Conservation (phyloP, 331 rosid genomes). For the Rosa hybrid region DNA sequence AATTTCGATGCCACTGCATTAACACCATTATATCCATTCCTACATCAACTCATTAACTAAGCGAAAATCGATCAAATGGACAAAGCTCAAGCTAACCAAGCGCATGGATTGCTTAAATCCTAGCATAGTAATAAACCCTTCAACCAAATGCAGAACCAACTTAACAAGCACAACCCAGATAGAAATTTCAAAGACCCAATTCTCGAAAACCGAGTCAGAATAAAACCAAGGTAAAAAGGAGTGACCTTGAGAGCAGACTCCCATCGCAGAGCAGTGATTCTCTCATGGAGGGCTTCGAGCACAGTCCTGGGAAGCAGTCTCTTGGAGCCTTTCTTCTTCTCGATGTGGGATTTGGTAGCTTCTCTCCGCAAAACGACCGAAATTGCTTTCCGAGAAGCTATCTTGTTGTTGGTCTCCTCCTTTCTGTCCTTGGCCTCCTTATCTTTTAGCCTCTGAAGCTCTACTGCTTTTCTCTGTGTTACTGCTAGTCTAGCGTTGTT, state of each 20-base stretch:
- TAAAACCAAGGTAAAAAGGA: too few species aligned
- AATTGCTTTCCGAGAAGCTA: conserved; percentile 83
- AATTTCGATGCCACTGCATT: neutral
- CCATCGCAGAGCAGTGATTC: conserved; percentile 77
- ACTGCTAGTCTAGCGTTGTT: conserved; percentile 19
- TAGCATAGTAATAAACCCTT: neutral
- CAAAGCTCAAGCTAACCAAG: neutral
- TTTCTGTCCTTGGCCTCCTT: conserved; percentile 69
- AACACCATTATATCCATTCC: neutral
- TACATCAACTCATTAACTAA: neutral
- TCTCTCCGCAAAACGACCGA: conserved; percentile 83
- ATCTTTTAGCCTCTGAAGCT: conserved; percentile 45
- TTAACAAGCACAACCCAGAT: neutral
- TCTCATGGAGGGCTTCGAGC: conserved; percentile 84
- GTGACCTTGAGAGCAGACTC: conserved; percentile 92
- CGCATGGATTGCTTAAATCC: neutral
- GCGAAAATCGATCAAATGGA: neutral
- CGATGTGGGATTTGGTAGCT: conserved; percentile 81
- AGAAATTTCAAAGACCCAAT: conserved; percentile 7
- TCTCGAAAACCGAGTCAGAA: neutral
- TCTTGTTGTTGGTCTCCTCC: conserved; percentile 63
- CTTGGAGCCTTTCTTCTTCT: conserved; percentile 79
- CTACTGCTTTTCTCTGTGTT: conserved; percentile 33
- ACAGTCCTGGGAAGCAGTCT: conserved; percentile 82
- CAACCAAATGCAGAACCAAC: neutral